Percentiles rank a stretch among this genome's conserved stretches.
Conservation (phyloP, 805 yeast genomes). For the Zygosaccharomyces bailii region DNA sequence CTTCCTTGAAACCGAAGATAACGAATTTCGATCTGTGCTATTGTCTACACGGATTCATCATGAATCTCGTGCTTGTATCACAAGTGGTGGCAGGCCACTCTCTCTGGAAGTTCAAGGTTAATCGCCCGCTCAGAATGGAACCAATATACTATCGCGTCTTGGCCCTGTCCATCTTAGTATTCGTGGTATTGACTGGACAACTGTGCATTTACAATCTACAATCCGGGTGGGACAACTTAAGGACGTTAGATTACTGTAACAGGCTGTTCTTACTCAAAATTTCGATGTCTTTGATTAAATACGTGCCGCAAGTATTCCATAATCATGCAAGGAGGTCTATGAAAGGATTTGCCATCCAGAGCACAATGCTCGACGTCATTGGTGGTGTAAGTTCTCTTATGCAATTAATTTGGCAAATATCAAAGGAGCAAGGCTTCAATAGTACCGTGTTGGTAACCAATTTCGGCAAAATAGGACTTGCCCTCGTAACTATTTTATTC, state of each 20-base stretch:
- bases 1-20: constrained; percentile 37
- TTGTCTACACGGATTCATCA: constrained; percentile 44
- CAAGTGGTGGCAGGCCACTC: constrained; percentile 39
- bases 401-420: constrained; percentile 27
- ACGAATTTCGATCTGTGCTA: constrained; percentile 46
- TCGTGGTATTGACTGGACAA: constrained; percentile 16
- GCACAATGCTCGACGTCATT: constrained; percentile 36
- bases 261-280: constrained; percentile 40
- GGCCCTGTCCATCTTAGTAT: constrained; percentile 17
- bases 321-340: constrained; percentile 77
- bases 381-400: constrained; percentile 38
- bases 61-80: constrained; percentile 41
- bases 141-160: constrained; percentile 24
- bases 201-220: constrained; percentile 14
- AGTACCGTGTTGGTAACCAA: constrained; percentile 32
- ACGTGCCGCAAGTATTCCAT: constrained; percentile 80
- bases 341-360: constrained; percentile 75
- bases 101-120: constrained; percentile 37
- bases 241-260: constrained; percentile 27
- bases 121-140: constrained; percentile 25
- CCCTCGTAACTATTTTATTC: constrained; percentile 39
- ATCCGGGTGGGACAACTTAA: constrained; percentile 25
- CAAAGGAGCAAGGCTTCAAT: constrained; percentile 22
- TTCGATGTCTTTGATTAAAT: constrained; percentile 47
- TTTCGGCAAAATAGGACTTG: constrained; percentile 41